phyloP scores from a whole-genome alignment of 352 stramenopile species.

The Globisporangium nagaii region DNA sequence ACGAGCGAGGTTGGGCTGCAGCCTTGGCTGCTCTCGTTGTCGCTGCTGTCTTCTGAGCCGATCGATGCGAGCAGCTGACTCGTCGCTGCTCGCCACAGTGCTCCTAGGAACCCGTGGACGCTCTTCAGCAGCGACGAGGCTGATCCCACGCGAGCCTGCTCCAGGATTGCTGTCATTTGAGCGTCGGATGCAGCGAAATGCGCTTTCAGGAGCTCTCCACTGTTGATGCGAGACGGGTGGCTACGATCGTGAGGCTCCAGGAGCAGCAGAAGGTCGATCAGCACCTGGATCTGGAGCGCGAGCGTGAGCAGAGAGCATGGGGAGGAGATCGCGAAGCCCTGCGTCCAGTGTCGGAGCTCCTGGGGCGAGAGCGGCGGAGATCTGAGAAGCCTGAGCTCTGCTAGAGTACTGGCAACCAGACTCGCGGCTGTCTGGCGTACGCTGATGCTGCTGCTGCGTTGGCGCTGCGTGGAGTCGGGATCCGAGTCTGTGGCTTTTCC shows the following conservation, averaged over 20 bases:
- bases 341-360: conserved; percentile 7
- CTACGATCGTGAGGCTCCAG: background rate
- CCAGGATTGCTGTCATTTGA: background rate
- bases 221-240: too few species aligned
- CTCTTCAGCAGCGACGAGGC: conserved; percentile 7
- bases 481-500: background rate
- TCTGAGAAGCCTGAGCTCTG: background rate
- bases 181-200: conserved; percentile 1
- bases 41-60: background rate
- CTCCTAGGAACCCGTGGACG: background rate
- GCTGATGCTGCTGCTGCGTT: background rate
- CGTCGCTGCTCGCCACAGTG: background rate
- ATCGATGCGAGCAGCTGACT: background rate
- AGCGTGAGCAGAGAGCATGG: conserved; percentile 19
- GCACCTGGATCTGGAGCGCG: conserved; percentile 8
- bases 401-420: background rate
- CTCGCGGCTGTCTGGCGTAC: background rate
- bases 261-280: background rate
- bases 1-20: background rate
- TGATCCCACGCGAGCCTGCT: conserved; percentile 4
- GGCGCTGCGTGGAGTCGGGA: background rate
- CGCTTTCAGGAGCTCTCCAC: background rate
- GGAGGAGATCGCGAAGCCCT: conserved; percentile 13
- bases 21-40: background rate
- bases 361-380: background rate